Conservation (phyloP, 2,329 filamentous ascomycete species). For the Furcasterigmium furcatum region DNA sequence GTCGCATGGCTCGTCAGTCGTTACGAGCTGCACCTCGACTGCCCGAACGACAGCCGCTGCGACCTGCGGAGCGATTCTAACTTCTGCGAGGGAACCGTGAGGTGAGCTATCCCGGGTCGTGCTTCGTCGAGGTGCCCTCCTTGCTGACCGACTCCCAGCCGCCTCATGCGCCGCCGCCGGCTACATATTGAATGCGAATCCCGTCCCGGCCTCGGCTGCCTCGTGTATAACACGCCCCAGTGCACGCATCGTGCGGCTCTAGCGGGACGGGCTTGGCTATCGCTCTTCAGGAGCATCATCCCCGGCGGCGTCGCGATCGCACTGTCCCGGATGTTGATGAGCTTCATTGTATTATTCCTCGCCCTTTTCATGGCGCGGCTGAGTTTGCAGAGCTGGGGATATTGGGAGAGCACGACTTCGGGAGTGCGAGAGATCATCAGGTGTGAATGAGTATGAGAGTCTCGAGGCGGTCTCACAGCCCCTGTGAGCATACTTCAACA, state of each 20-base stretch:
- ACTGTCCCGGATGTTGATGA: not conserved
- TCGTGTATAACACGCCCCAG: slow-evolving; percentile 46
- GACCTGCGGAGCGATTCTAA: slow-evolving; percentile 56
- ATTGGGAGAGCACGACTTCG: too few species aligned
- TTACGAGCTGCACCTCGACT: slow-evolving; percentile 60
- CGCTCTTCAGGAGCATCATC: not conserved
- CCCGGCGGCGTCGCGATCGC: not conserved
- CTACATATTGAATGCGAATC: slow-evolving; percentile 61
- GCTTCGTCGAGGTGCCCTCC: not conserved
- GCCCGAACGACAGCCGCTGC: slow-evolving; percentile 55
- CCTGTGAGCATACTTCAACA: too few species aligned
- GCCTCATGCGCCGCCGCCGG: slow-evolving; percentile 56
- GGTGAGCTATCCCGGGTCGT: slow-evolving; percentile 31
- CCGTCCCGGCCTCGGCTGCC: slow-evolving; percentile 51
- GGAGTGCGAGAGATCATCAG: too few species aligned
- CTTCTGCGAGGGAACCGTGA: slow-evolving; percentile 59
- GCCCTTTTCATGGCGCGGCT: not conserved
- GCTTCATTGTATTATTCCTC: not conserved
- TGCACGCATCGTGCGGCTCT: slow-evolving; percentile 36
- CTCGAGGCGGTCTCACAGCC: too few species aligned
- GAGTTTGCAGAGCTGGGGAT: too few species aligned
- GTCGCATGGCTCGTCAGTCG: slow-evolving; percentile 68
- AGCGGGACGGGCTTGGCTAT: not conserved
- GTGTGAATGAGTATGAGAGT: too few species aligned
- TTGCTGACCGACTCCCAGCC: too few species aligned